Percentiles rank a stretch among this genome's conserved stretches.
Evolutionary conservation across 2,329 filamentous ascomycete genomes (phyloP).

Genomic region (Alternaria postmessia): DNA sequence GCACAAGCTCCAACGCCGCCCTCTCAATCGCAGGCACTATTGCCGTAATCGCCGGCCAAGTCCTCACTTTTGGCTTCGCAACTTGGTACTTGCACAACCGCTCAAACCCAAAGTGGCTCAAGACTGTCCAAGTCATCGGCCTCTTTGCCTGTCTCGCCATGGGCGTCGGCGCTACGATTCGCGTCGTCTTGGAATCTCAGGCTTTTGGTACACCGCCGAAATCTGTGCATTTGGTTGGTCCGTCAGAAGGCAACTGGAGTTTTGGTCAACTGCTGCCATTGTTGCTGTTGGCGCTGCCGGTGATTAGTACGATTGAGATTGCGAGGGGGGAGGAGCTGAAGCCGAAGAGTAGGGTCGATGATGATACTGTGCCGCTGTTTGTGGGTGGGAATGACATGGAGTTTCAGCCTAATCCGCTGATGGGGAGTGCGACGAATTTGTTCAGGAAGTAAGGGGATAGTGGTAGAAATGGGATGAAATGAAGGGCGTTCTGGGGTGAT

Average conservation of each 20-base stretch:
- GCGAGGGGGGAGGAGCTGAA: conserved; percentile 60
- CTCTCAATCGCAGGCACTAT: conserved; percentile 68
- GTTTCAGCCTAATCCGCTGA: conserved; percentile 59
- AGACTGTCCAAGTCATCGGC: conserved; percentile 62
- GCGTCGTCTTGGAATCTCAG: conserved; percentile 66
- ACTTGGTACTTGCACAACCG: conserved; percentile 72
- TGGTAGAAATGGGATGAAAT: not conserved
- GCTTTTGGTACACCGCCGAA: conserved; percentile 64
- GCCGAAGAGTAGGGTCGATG: conserved; percentile 52
- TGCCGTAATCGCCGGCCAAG: conserved; percentile 67
- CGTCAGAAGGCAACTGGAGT: conserved; percentile 66
- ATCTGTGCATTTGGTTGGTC: conserved; percentile 58
- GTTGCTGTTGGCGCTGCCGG: conserved; percentile 66
- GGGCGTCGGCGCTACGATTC: conserved; percentile 65
- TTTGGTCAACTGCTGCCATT: conserved; percentile 70
- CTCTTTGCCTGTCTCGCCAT: conserved; percentile 61
- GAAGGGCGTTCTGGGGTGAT: not conserved
- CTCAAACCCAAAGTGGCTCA: conserved; percentile 62
- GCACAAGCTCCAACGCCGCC: conserved; percentile 51
- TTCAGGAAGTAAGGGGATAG: conserved; percentile 25
- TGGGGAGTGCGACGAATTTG: conserved; percentile 35
- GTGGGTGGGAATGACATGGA: conserved; percentile 52
- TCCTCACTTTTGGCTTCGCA: conserved; percentile 65
- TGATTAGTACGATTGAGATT: conserved; percentile 69
- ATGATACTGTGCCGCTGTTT: conserved; percentile 49